Conservation (phyloP, 306 rosid species). For the Dicorynia guianensis region DNA sequence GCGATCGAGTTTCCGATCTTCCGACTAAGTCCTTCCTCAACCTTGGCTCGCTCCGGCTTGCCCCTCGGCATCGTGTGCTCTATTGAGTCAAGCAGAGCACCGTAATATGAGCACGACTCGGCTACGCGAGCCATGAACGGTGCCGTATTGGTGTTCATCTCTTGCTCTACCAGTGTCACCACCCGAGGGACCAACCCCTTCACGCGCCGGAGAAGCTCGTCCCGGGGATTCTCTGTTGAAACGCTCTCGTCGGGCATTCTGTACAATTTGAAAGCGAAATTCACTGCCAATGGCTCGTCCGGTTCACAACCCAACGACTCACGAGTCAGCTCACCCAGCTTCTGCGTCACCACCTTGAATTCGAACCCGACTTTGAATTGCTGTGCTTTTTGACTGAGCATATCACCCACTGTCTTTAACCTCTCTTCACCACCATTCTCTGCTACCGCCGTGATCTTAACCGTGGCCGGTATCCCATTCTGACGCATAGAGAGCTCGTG, state of each 20-base stretch:
- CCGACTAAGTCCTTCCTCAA: slow-evolving; percentile 74
- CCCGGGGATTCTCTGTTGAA: slow-evolving; percentile 84
- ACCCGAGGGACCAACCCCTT: slow-evolving; percentile 68
- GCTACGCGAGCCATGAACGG: slow-evolving; percentile 76
- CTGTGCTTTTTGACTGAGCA: slow-evolving; percentile 52
- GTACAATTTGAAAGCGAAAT: slow-evolving; percentile 75
- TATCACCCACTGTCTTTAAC: slow-evolving; percentile 42
- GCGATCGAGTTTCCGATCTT: slow-evolving; percentile 69
- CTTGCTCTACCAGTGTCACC: slow-evolving; percentile 79
- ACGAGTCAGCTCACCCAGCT: slow-evolving; percentile 72
- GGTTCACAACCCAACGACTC: slow-evolving; percentile 67
- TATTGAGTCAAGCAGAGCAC: slow-evolving; percentile 65
- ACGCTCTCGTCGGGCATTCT: slow-evolving; percentile 94
- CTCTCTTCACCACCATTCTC: slow-evolving; percentile 54
- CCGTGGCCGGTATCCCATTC: slow-evolving; percentile 17
- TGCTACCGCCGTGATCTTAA: slow-evolving; percentile 64
- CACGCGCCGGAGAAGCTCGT: slow-evolving; percentile 85
- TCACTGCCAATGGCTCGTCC: slow-evolving; percentile 69
- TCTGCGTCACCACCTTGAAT: slow-evolving; percentile 45
- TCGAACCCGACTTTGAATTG: slow-evolving; percentile 46
- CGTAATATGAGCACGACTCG: slow-evolving; percentile 65
- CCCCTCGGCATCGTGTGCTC: slow-evolving; percentile 47
- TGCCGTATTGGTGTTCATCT: slow-evolving; percentile 86
- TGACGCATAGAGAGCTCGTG: slow-evolving; percentile 53
- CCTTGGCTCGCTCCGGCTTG: slow-evolving; percentile 50